A percentile compares a stretch with the other conserved stretches of the same genome.
These are phyloP conservation scores for Exophiala aquamarina DNA, from an alignment of 2,329 filamentous ascomycete species.

Conservation along the genomic window DNA sequence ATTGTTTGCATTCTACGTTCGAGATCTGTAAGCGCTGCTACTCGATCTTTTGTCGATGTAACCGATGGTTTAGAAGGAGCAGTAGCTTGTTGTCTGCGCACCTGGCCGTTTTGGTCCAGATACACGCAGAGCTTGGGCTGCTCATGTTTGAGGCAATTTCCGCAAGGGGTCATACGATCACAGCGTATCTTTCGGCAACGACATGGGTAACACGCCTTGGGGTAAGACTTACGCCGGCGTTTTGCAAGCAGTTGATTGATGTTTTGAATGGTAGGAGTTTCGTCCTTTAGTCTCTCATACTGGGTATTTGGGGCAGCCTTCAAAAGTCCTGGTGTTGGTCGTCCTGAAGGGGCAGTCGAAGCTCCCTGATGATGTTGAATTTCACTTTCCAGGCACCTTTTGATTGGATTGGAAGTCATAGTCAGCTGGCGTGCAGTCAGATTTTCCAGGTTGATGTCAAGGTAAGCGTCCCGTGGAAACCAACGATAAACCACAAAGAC, in stretches of 20 bases:
- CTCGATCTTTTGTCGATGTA: slow-evolving; percentile 4
- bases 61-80: slow-evolving; percentile 2
- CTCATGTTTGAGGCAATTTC: slow-evolving; percentile 10
- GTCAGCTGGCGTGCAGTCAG: too few species aligned
- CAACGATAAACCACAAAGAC: too few species aligned
- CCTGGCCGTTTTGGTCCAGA: slow-evolving; percentile 9
- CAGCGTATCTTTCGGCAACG: slow-evolving; percentile 9
- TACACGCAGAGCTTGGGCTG: slow-evolving; percentile 10
- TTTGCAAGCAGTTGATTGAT: slow-evolving; percentile 10
- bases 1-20: slow-evolving; percentile 13
- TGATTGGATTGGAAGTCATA: too few species aligned
- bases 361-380: too few species aligned
- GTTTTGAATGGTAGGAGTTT: not conserved
- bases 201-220: slow-evolving; percentile 12
- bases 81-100: not conserved
- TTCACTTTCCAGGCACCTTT: too few species aligned
- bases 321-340: too few species aligned
- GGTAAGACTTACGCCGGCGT: slow-evolving; percentile 9
- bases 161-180: slow-evolving; percentile 8
- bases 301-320: too few species aligned
- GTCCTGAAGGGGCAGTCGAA: too few species aligned
- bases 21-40: slow-evolving; percentile 8
- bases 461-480: too few species aligned
- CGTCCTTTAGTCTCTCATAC: too few species aligned
- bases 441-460: too few species aligned